Evolutionary conservation across 129 eudicot genomes (phyloP).

Genomic region (Apium graveolens): DNA sequence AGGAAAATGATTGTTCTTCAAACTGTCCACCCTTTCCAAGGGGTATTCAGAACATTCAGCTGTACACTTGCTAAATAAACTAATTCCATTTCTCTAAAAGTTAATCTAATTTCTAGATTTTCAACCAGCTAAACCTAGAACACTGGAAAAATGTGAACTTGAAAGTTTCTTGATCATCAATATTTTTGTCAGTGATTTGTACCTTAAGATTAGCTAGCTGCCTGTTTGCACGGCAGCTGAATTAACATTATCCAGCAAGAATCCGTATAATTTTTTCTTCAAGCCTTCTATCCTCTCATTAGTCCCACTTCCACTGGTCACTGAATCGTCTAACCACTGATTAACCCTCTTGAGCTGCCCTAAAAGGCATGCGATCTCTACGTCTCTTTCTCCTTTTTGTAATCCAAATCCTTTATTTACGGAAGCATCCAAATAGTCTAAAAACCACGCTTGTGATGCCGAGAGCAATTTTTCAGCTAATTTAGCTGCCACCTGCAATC

Average conservation of each 20-base stretch:
- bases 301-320: slow-evolving; percentile 16
- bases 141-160: not conserved
- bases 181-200: slow-evolving; percentile 31
- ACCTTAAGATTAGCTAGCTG: slow-evolving; percentile 24
- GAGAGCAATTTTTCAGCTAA: slow-evolving; percentile 49
- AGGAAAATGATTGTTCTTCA: not conserved
- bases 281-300: slow-evolving; percentile 54
- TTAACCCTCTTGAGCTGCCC: slow-evolving; percentile 71
- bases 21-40: not conserved
- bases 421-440: slow-evolving; percentile 52
- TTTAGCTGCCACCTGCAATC: slow-evolving; percentile 38
- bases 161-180: not conserved
- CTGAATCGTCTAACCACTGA: slow-evolving; percentile 52
- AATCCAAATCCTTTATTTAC: slow-evolving; percentile 40
- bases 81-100: not conserved
- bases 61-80: not conserved
- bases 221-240: slow-evolving; percentile 27
- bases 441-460: slow-evolving; percentile 53
- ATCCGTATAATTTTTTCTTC: slow-evolving; percentile 45
- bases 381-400: slow-evolving; percentile 27
- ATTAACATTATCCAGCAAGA: slow-evolving; percentile 59
- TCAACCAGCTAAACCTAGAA: not conserved
- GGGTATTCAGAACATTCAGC: not conserved
- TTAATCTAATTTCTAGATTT: not conserved
- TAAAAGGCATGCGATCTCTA: slow-evolving; percentile 35